Conservation (phyloP, 2,329 filamentous ascomycete species). For the Chaetomium globosum region DNA sequence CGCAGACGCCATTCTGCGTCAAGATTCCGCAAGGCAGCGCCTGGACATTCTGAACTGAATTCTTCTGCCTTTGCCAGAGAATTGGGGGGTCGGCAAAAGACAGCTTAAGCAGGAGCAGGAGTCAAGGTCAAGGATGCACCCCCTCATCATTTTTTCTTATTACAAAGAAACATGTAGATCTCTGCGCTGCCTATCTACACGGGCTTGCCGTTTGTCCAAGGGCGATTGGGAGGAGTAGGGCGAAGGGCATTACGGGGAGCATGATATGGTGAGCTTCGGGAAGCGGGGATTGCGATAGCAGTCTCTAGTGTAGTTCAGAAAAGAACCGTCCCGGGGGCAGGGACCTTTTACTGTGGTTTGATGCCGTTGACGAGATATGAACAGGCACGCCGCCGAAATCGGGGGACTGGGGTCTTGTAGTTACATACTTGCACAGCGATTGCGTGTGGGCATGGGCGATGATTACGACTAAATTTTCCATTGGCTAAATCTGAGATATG, state of each 20-base stretch:
- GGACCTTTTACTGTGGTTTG: not conserved
- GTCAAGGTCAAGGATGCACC: not conserved
- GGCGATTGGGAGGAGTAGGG: not conserved
- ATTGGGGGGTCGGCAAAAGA: not conserved
- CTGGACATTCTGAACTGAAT: not conserved
- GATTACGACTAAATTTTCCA: not conserved
- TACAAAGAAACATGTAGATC: constrained; percentile 8
- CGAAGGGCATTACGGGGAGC: not conserved
- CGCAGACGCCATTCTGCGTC: not conserved
- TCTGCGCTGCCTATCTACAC: not conserved
- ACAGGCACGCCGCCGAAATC: not conserved
- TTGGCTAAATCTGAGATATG: not conserved
- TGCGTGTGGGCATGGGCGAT: not conserved
- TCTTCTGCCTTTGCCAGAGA: not conserved
- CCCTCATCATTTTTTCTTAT: not conserved
- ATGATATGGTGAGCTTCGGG: not conserved
- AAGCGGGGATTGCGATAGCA: not conserved
- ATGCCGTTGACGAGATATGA: not conserved
- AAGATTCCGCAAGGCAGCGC: not conserved
- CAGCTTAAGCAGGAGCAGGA: not conserved
- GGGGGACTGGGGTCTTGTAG: not conserved
- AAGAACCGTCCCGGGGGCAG: not conserved
- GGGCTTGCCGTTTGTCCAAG: not conserved
- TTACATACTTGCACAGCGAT: not conserved
- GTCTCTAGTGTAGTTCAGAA: constrained; percentile 1